Percentiles rank a stretch among this genome's conserved stretches.
Evolutionary conservation across 768 basidiomycete species (phyloP).

Genomic region (Trametes punicea): DNA sequence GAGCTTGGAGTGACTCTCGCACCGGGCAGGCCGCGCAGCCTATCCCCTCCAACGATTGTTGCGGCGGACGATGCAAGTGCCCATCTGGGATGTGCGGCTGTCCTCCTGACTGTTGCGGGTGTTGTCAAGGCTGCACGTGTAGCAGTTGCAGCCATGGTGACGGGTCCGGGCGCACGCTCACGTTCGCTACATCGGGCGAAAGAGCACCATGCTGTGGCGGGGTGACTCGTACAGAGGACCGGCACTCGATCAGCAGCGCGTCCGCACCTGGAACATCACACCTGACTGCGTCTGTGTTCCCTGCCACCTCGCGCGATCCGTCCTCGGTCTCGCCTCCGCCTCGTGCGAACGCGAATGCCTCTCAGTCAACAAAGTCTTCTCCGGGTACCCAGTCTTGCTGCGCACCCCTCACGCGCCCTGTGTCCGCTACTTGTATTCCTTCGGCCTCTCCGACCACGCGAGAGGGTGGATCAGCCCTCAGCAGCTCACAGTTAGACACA

Average conservation of each 20-base stretch:
- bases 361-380: too few species aligned
- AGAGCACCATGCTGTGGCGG: conserved; percentile 29
- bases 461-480: too few species aligned
- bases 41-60: conserved; percentile 21
- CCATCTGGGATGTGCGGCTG: conserved; percentile 33
- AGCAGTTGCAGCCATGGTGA: conserved; percentile 24
- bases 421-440: too few species aligned
- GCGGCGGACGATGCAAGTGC: conserved; percentile 35
- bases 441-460: too few species aligned
- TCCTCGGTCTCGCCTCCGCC: conserved; percentile 10
- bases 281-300: conserved; percentile 12
- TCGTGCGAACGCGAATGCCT: neutral
- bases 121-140: conserved; percentile 32
- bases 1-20: conserved; percentile 19
- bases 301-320: conserved; percentile 3
- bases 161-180: conserved; percentile 23
- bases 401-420: too few species aligned
- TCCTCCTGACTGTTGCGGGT: conserved; percentile 31
- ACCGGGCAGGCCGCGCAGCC: conserved; percentile 16
- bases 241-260: neutral
- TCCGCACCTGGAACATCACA: neutral
- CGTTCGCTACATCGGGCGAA: conserved; percentile 36
- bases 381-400: too few species aligned
- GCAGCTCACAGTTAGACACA: too few species aligned
- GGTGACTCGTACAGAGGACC: neutral